Evolutionary conservation across 2,329 filamentous ascomycete genomes (phyloP), one percentile per base, ranked within the genome.

Genomic region (Alternaria conjuncta): DNA sequence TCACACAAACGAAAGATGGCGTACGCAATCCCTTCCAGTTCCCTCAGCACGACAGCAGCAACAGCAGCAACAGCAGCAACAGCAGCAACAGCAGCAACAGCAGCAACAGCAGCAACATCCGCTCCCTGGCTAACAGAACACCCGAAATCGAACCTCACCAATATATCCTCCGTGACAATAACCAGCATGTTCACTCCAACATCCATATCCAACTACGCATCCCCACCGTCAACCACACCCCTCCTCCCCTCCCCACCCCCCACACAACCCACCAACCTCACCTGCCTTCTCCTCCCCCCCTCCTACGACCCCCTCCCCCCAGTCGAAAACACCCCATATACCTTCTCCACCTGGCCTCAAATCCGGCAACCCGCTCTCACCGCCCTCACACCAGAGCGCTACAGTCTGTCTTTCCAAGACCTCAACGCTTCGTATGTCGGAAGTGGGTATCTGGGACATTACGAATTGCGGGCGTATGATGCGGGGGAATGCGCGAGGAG

Each of bases 361-460:
- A 51, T 56, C 28, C 57, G 21, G 5, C 9, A 18, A n/a, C 20
- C 43, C 6, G 44, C 57, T 12, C 15, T 18, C 6, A 20, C 43
- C 3, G 61, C 57, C 21, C n/a, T 32, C 20, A 30, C n/a, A 5
- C 61, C 61, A 21, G 6, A 7, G 6, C 32, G 26, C 21, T 60
- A 63, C 21, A 30, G 12, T 4, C 32, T 11, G 6, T 43, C 21
- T 18, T 63, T 60, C 23, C 20, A 6, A 5, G 23, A 13, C 7
- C 18, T 15, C 5, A 49, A 23, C 11, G 61, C 57, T 11, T 63
- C 61, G 1, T 63, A 60, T 3, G 21, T 50, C 23, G 61, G 57
- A 10, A 12, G 8, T 2, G 1, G 6, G 8, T 63, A 63, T 23
- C 61, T 63, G 10, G 57, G 61, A 0, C 57, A 53, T 26, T 50